These are phyloP conservation scores for Rhizomucor miehei DNA, from an alignment of 371 early-diverging fungal species.

Conservation along the genomic window DNA sequence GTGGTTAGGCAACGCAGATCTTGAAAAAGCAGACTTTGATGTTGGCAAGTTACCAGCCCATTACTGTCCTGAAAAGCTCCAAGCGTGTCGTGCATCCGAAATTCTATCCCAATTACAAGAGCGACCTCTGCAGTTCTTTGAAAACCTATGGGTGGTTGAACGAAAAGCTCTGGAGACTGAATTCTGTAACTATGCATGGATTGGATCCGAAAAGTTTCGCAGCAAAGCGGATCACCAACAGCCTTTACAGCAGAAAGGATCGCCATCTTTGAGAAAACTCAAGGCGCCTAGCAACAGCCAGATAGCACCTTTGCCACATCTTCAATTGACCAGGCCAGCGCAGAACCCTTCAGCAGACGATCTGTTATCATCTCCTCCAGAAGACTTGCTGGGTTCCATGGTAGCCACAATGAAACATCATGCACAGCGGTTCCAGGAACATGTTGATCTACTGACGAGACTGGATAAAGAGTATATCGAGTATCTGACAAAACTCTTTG, in stretches of 20 bases:
- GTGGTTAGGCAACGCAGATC: conserved; percentile 57
- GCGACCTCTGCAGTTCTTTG: conserved; percentile 25
- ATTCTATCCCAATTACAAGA: conserved; percentile 4
- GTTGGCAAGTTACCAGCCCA: conserved; percentile 42
- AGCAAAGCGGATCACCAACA: conserved; percentile 2
- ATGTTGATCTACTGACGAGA: conserved; percentile 18
- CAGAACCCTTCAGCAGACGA: conserved; percentile 9
- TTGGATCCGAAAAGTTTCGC: conserved; percentile 27
- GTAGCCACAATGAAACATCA: conserved; percentile 22
- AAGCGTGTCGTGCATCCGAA: conserved; percentile 17
- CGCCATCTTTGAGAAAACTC: background rate
- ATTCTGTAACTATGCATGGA: conserved; percentile 32
- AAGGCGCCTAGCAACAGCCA: conserved; percentile 10
- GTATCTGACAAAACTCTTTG: conserved; percentile 25
- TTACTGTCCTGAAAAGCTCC: conserved; percentile 30
- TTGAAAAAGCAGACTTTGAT: conserved; percentile 29
- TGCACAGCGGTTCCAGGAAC: conserved; percentile 20
- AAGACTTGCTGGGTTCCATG: conserved; percentile 23
- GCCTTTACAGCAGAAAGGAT: background rate
- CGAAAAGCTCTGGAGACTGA: conserved; percentile 14
- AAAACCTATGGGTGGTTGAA: conserved; percentile 39
- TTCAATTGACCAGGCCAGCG: conserved; percentile 15
- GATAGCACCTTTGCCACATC: conserved; percentile 20
- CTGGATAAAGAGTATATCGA: conserved; percentile 29
- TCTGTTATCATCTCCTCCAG: conserved; percentile 15